Conservation (phyloP, 257 asterid genomes). For the Solanum etuberosum region DNA sequence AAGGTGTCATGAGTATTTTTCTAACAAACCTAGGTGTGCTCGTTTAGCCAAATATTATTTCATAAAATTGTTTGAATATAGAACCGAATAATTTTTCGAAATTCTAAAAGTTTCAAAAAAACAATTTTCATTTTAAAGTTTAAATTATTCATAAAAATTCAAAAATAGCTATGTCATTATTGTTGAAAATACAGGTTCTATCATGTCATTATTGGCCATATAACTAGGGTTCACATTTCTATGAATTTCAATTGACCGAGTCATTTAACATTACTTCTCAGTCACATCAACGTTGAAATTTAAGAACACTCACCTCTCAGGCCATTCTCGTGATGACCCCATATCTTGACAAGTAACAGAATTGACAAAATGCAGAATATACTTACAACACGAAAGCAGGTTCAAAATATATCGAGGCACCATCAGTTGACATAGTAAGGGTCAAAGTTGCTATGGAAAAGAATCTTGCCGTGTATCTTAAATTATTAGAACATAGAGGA, state of each 20-base stretch:
- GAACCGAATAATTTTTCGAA: too few relatives aligned
- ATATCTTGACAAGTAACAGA: not conserved
- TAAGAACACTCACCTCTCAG: not conserved
- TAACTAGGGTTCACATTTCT: not conserved
- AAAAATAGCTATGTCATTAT: not conserved
- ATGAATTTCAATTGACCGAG: not conserved
- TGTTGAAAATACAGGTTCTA: not conserved
- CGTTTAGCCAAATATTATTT: not conserved
- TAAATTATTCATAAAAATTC: not conserved
- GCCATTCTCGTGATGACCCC: not conserved
- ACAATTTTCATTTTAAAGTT: not conserved
- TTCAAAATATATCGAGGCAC: not conserved
- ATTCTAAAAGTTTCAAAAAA: not conserved
- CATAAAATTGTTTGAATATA: too few relatives aligned
- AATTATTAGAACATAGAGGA: not conserved
- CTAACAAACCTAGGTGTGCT: not conserved
- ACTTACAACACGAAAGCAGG: not conserved
- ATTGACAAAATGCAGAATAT: not conserved
- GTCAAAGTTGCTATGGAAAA: not conserved
- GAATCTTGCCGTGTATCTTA: not conserved
- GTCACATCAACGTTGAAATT: not conserved
- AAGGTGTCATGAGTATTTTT: not conserved
- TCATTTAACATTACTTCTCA: not conserved
- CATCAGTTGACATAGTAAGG: not conserved
- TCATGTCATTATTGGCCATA: not conserved